Evolutionary conservation across 2,329 filamentous ascomycete species (phyloP), one percentile per base, ranked within the genome.

Genomic region (Aspergillus fumigatus): DNA sequence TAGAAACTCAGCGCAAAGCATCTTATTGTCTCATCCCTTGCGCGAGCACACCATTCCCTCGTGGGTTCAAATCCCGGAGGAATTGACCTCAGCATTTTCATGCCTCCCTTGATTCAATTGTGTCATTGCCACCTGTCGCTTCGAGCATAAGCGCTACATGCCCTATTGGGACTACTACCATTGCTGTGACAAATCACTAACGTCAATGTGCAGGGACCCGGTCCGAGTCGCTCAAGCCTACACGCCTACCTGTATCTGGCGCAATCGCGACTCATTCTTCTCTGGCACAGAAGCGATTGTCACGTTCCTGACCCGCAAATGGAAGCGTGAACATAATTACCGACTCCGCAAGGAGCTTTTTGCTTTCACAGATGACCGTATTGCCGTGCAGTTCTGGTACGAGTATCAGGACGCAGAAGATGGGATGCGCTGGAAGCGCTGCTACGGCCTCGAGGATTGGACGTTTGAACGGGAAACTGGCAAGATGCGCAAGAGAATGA

Each of bases 321-420:
- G 90, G 90, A 74, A 80, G 47, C 82, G 79, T 21, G 91, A 95
- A 71, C 77, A 83, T 47, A 84, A 80, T 17, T 95, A 95, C 67
- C 81, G 82, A 0, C 79, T 96, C 54, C 83, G 90, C 53, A 95
- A 96, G 72, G 91, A 96, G 70, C 77, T 96, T 1, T 96, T 95
- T 72, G 81, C 89, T 1, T 94, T 91, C 67, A 80, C 76, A 0
- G 86, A 86, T 40, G 79, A 93, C 72, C 88, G 84, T 73, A 93
- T 92, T 61, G 90, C 90, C 1, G 91, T 95, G 23, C 90, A 96
- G 69, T 95, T 94, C 71, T 95, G 90, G 90, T 95, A 93, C 67
- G 88, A 95, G 73, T 92, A 85, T 75, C 82, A 85, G 61, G 89
- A 93, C 66, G 74, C 75, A 7, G 65, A 79, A 1, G 87, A 88